Conservation (phyloP, 2,329 filamentous ascomycete genomes). For the Fusarium longipes region DNA sequence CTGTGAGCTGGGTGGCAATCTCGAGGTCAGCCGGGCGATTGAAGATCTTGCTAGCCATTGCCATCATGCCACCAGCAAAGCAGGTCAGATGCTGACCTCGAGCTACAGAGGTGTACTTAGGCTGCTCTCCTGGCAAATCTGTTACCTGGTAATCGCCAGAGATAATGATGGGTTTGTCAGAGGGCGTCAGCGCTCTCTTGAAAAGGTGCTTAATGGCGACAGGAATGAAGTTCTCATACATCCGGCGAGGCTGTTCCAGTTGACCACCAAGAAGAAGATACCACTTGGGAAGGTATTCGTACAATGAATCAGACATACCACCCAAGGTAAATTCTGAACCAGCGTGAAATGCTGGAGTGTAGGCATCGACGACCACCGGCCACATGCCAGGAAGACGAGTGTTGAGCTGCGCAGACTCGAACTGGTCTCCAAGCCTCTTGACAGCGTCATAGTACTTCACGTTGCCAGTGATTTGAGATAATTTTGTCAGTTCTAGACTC, state of each 20-base stretch:
- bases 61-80: conserved; percentile 76
- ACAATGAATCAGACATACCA: conserved; percentile 67
- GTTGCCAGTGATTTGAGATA: conserved; percentile 72
- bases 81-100: conserved; percentile 69
- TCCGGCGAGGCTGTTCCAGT: conserved; percentile 46
- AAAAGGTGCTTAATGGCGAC: conserved; percentile 70
- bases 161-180: conserved; percentile 69
- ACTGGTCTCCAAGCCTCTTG: conserved; percentile 65
- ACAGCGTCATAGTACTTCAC: conserved; percentile 71
- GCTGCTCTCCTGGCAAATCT: conserved; percentile 33
- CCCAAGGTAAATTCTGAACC: conserved; percentile 64
- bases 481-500: conserved; percentile 70
- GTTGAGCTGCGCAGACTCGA: conserved; percentile 63
- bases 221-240: conserved; percentile 54
- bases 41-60: conserved; percentile 69
- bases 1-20: conserved; percentile 67
- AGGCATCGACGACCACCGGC: conserved; percentile 64
- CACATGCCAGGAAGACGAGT: conserved; percentile 72
- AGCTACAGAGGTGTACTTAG: conserved; percentile 50
- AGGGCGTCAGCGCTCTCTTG: conserved; percentile 72
- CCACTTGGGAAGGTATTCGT: conserved; percentile 75
- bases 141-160: conserved; percentile 63
- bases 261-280: conserved; percentile 73
- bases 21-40: conserved; percentile 65
- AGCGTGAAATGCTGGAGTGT: conserved; percentile 43